These are phyloP conservation scores for Syzygium syzygioides DNA, from an alignment of 441 rosid genomes.

Conservation along the genomic window DNA sequence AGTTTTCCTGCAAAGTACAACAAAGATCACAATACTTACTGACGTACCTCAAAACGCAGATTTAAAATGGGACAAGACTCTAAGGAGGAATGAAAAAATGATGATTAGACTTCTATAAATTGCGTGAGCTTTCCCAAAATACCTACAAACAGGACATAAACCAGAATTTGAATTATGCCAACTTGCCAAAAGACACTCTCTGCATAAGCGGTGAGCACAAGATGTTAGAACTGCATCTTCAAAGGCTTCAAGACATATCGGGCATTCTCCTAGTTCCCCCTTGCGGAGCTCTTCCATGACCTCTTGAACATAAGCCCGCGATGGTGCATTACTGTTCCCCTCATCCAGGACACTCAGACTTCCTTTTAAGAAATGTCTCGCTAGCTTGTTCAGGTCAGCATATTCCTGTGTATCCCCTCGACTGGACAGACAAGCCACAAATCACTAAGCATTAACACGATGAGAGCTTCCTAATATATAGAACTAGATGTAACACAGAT, in stretches of 20 bases:
- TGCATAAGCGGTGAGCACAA: slow-evolving; percentile 90
- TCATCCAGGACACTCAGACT: slow-evolving; percentile 30
- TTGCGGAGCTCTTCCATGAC: slow-evolving; percentile 90
- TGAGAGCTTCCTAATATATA: not conserved
- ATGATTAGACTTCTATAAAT: not conserved
- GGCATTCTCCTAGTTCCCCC: slow-evolving; percentile 89
- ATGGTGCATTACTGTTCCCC: slow-evolving; percentile 47
- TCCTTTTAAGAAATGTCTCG: slow-evolving; percentile 74
- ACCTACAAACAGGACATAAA: slow-evolving; percentile 98
- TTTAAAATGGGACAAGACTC: not conserved
- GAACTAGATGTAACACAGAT: not conserved
- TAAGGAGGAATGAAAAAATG: not conserved
- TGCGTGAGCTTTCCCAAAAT: slow-evolving; percentile 12
- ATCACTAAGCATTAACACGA: slow-evolving; percentile 1
- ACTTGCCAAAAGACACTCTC: slow-evolving; percentile 95
- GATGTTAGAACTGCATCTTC: slow-evolving; percentile 98
- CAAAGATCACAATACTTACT: not conserved
- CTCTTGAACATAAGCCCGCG: slow-evolving; percentile 80
- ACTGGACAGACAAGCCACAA: slow-evolving; percentile 35
- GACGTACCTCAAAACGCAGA: not conserved
- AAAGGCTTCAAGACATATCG: slow-evolving; percentile 94
- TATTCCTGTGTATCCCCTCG: slow-evolving; percentile 94
- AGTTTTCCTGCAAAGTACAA: slow-evolving; percentile 42
- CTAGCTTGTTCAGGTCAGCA: slow-evolving; percentile 81
- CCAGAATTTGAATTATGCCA: slow-evolving; percentile 80